Conservation (phyloP, 441 rosid genomes). For the Pelargonium myrrhifolium region DNA sequence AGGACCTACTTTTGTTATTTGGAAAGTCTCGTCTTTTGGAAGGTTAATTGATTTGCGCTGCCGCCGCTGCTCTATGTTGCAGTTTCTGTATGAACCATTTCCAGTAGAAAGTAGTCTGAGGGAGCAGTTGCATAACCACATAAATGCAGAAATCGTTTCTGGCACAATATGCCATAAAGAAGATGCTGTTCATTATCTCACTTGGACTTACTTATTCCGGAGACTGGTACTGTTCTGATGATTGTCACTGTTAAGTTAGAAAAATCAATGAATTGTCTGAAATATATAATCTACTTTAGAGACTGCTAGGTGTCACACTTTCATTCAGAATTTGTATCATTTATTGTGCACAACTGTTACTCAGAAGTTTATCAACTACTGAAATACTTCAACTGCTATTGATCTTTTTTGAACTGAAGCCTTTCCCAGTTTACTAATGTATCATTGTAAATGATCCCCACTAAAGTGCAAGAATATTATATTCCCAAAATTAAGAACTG, state of each 20-base stretch:
- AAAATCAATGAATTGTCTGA: neutral
- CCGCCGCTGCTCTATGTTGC: constrained; percentile 27
- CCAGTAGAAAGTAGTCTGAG: constrained; percentile 98
- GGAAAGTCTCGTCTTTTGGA: constrained; percentile 12
- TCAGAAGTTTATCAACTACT: too few species aligned
- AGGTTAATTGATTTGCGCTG: constrained; percentile 17
- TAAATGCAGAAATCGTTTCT: constrained; percentile 90
- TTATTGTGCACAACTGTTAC: neutral
- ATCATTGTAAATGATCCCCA: neutral
- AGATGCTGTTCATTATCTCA: constrained; percentile 92
- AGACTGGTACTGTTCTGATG: constrained; percentile 66
- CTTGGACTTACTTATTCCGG: constrained; percentile 96
- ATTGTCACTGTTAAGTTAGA: constrained; percentile 6
- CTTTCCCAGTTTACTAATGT: too few species aligned
- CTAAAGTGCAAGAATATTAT: neutral
- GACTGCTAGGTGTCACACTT: too few species aligned
- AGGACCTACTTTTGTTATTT: constrained; percentile 13
- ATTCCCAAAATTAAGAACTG: neutral
- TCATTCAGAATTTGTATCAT: neutral
- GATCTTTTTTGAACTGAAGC: too few species aligned
- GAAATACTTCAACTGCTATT: too few species aligned
- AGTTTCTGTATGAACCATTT: constrained; percentile 97
- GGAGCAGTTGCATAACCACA: constrained; percentile 79
- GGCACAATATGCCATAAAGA: constrained; percentile 90
- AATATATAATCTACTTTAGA: neutral